These are phyloP conservation scores for Lupinus albus DNA, from an alignment of 306 rosid species.

Conservation along the genomic window DNA sequence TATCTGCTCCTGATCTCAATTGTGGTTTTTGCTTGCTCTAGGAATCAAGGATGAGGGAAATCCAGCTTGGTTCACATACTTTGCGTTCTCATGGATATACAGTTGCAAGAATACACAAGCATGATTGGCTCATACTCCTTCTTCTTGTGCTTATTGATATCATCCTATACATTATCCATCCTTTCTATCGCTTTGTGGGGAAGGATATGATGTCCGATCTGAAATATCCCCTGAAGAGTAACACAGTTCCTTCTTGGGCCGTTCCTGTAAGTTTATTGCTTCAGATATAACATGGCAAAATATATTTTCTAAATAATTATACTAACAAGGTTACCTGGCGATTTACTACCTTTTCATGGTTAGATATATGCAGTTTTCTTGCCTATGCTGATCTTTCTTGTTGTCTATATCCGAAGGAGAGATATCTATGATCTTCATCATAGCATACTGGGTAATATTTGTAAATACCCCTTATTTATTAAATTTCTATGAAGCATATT, in stretches of 20 bases:
- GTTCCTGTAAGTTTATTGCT: constrained; percentile 68
- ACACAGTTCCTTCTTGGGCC: constrained; percentile 84
- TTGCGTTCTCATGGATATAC: constrained; percentile 73
- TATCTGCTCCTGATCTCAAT: constrained; percentile 26
- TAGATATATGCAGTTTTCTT: constrained; percentile 70
- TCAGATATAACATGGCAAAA: constrained; percentile 15
- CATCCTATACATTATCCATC: constrained; percentile 52
- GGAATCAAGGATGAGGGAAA: constrained; percentile 60
- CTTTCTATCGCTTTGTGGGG: constrained; percentile 89
- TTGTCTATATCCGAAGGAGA: constrained; percentile 72
- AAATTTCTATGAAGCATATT: constrained; percentile 8
- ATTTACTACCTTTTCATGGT: constrained; percentile 35
- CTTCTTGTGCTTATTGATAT: constrained; percentile 58
- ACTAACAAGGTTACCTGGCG: constrained; percentile 31
- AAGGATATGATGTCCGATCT: constrained; percentile 89
- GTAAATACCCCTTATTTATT: neutral
- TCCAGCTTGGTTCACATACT: constrained; percentile 73
- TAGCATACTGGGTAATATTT: constrained; percentile 71
- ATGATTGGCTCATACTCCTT: constrained; percentile 84
- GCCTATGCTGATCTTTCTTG: constrained; percentile 68
- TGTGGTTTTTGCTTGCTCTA: constrained; percentile 35
- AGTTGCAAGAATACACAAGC: constrained; percentile 68
- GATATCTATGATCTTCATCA: constrained; percentile 93
- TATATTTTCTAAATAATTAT: neutral
- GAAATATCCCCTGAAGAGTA: constrained; percentile 75